A percentile compares a stretch with the other conserved stretches of the same genome.
These are phyloP conservation scores for Termitomyces sp. DNA, from an alignment of 1,284 basidiomycete genomes.

Conservation along the genomic window DNA sequence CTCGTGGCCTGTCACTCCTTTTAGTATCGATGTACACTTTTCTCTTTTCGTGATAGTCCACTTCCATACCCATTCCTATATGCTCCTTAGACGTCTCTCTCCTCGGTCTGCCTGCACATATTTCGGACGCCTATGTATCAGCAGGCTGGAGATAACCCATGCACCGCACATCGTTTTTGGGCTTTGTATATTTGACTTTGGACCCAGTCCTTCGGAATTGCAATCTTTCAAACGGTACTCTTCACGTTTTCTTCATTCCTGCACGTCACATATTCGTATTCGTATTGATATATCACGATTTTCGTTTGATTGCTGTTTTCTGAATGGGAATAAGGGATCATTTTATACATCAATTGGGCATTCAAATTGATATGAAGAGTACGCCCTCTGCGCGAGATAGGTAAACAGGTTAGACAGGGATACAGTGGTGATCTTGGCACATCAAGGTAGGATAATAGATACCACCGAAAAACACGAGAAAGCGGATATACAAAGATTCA, in stretches of 20 bases:
- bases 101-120: neutral
- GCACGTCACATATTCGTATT: constrained; percentile 2
- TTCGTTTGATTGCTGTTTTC: neutral
- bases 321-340: neutral
- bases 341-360: neutral
- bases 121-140: neutral
- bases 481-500: neutral
- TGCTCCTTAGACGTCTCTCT: neutral
- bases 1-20: neutral
- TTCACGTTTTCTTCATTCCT: neutral
- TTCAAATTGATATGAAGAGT: neutral
- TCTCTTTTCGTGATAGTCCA: neutral
- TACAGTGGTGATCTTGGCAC: neutral
- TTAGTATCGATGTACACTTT: neutral
- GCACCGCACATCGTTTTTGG: neutral
- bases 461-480: neutral
- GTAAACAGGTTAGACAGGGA: neutral
- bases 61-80: neutral
- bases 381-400: neutral
- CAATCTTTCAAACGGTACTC: neutral
- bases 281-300: neutral
- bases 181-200: neutral
- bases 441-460: too few relatives aligned
- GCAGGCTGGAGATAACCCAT: neutral
- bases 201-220: constrained; percentile 3